Percentiles rank a stretch among this genome's conserved stretches.
These are phyloP conservation scores for Podospora tetraspora DNA, from an alignment of 495 filamentous ascomycete species.

Conservation along the genomic window DNA sequence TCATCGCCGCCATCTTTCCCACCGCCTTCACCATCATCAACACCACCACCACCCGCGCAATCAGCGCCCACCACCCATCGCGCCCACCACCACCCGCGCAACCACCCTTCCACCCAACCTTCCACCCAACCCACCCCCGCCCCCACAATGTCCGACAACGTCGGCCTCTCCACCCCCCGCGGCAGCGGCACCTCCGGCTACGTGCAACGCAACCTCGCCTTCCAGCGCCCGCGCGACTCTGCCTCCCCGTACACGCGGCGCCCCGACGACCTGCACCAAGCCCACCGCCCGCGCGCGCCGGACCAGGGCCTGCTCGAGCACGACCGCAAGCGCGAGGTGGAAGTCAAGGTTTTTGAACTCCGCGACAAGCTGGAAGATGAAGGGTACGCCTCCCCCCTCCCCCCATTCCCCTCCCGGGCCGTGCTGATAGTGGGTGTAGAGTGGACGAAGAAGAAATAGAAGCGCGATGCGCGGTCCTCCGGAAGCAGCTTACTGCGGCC, in stretches of 20 bases:
- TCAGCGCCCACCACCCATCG: not conserved
- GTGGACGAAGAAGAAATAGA: constrained; percentile 80
- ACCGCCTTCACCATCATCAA: constrained; percentile 4
- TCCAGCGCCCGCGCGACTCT: constrained; percentile 71
- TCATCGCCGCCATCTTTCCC: not conserved
- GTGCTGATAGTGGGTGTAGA: constrained; percentile 31
- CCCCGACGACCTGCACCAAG: constrained; percentile 44
- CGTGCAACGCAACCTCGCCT: constrained; percentile 89
- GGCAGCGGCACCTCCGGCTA: constrained; percentile 95
- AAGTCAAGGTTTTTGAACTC: constrained; percentile 87
- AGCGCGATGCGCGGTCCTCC: constrained; percentile 54
- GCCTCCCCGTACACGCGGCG: constrained; percentile 54
- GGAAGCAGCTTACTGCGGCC: constrained; percentile 53
- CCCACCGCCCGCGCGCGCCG: constrained; percentile 73
- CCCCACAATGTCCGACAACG: constrained; percentile 83
- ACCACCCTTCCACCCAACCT: not conserved
- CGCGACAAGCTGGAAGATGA: constrained; percentile 86
- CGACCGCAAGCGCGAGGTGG: constrained; percentile 79
- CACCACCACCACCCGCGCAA: not conserved
- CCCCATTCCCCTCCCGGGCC: not conserved
- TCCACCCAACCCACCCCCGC: not conserved
- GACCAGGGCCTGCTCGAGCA: constrained; percentile 92
- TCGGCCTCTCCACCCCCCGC: constrained; percentile 91
- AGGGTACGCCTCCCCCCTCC: constrained; percentile 46
- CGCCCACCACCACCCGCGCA: constrained; percentile 1